These are phyloP conservation scores for Penicillium sp. DNA, from an alignment of 2,329 filamentous ascomycete species.

Conservation along the genomic window DNA sequence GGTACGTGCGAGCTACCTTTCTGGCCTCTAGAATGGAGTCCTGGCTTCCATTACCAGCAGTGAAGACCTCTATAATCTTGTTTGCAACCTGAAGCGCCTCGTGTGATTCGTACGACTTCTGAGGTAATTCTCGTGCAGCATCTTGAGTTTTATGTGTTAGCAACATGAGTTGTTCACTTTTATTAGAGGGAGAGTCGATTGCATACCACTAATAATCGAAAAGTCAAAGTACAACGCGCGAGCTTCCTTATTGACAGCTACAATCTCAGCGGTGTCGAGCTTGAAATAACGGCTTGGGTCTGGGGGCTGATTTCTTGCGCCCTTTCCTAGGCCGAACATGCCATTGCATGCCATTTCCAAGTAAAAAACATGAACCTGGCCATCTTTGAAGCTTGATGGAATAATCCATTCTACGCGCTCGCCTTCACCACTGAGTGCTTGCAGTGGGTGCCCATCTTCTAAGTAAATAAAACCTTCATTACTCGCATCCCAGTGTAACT, in stretches of 20 bases:
- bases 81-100: slow-evolving; percentile 79
- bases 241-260: slow-evolving; percentile 82
- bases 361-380: slow-evolving; percentile 82
- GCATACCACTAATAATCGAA: slow-evolving; percentile 71
- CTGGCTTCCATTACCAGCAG: slow-evolving; percentile 67
- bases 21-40: slow-evolving; percentile 75
- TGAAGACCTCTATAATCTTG: slow-evolving; percentile 83
- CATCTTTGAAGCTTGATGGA: slow-evolving; percentile 74
- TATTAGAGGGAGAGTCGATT: not conserved
- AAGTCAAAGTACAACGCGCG: slow-evolving; percentile 83
- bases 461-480: slow-evolving; percentile 95
- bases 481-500: slow-evolving; percentile 93
- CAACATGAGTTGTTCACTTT: not conserved
- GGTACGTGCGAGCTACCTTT: slow-evolving; percentile 75
- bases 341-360: slow-evolving; percentile 98
- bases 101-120: slow-evolving; percentile 84
- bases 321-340: slow-evolving; percentile 96
- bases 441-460: slow-evolving; percentile 80
- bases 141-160: slow-evolving; percentile 45
- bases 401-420: slow-evolving; percentile 90
- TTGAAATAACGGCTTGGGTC: slow-evolving; percentile 75
- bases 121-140: slow-evolving; percentile 84
- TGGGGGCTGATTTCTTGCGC: slow-evolving; percentile 84
- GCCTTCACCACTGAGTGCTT: slow-evolving; percentile 84
- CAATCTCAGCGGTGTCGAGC: slow-evolving; percentile 74